Evolutionary conservation across 805 yeast species (phyloP), one percentile per base, ranked within the genome.

Genomic region (Candida adriatica): DNA sequence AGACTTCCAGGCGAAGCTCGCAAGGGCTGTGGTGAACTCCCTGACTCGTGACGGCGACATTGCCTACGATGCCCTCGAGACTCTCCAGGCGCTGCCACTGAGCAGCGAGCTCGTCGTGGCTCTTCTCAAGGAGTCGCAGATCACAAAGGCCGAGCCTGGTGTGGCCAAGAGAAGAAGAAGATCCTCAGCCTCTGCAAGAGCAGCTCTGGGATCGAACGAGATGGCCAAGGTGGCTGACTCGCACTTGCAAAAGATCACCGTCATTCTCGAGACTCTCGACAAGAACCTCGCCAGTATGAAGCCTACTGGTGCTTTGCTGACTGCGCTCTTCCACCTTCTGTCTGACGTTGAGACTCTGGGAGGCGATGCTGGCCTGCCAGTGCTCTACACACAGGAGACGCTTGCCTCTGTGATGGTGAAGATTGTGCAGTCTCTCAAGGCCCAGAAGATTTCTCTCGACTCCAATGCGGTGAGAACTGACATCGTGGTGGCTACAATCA

Each of bases 351-450:
- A 83, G 53, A 77, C 94, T 18, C 66, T 92, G 29, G 95, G 94
- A 26, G 77, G 75, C 42, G 97, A 88, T 53, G 95, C 95, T 24
- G 85, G 86, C 36, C 63, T 92, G 40, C 95, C 98, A 4, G 90
- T 90, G 5, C 64, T 84, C 27, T 90, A 88, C 46, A 80, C 94
- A 1, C 95, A 92, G 59, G 96, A 92, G 55, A 75, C 90, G 1
- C 62, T 92, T 38, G 92, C 96, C 3, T 73, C 83, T 26, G 84
- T 95, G 55, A 79, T 92, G 83, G 67, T 78, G 29, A 71, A 75
- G 41, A 67, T 80, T 15, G 77, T 88, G 17, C 65, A 70, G 27
- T 60, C 66, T 6, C 59, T 84, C 61, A 73, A 73, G 41, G 45
- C 53, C 14, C 41, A 51, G 11, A 41, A 55, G 34, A 49, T 54